Conservation (phyloP, 1,284 basidiomycete genomes). For the Sporisorium graminicola region DNA sequence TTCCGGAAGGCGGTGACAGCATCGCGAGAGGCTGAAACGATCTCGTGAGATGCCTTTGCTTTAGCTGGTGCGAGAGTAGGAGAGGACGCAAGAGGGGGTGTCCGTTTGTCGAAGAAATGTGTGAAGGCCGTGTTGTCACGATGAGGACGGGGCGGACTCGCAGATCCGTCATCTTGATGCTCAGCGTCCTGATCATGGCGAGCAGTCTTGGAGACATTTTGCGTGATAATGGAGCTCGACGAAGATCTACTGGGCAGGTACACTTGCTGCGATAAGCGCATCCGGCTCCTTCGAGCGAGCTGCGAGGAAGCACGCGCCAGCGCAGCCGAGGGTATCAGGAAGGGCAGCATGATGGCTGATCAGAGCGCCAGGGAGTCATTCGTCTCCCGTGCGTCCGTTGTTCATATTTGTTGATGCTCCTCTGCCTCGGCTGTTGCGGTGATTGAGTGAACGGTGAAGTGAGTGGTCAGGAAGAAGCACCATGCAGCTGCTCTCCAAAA, state of each 20-base stretch:
- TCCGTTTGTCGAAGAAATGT: constrained; percentile 37
- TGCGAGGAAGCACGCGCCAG: constrained; percentile 9
- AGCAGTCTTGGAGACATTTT: not conserved
- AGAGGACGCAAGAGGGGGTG: not conserved
- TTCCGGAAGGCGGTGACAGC: constrained; percentile 19
- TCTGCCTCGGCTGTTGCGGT: no score
- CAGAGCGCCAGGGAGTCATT: not conserved
- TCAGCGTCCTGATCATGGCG: constrained; percentile 2
- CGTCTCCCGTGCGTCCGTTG: constrained; percentile 13
- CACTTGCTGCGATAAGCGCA: not conserved
- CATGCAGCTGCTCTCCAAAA: no score
- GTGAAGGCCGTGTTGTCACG: constrained; percentile 9
- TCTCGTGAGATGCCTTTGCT: constrained; percentile 20
- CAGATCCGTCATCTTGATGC: not conserved
- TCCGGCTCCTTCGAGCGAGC: not conserved
- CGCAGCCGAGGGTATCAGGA: constrained; percentile 9
- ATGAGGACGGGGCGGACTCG: not conserved
- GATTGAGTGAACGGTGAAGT: not conserved
- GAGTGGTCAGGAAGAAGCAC: no score
- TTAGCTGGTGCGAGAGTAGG: not conserved
- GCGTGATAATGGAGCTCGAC: not conserved
- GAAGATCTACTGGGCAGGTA: not conserved
- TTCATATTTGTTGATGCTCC: not conserved
- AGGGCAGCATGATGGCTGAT: constrained; percentile 24
- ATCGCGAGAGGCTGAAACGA: constrained; percentile 13